Evolutionary conservation across 2,329 filamentous ascomycete species (phyloP).

Genomic region (Clarireedia homoeocarpa): DNA sequence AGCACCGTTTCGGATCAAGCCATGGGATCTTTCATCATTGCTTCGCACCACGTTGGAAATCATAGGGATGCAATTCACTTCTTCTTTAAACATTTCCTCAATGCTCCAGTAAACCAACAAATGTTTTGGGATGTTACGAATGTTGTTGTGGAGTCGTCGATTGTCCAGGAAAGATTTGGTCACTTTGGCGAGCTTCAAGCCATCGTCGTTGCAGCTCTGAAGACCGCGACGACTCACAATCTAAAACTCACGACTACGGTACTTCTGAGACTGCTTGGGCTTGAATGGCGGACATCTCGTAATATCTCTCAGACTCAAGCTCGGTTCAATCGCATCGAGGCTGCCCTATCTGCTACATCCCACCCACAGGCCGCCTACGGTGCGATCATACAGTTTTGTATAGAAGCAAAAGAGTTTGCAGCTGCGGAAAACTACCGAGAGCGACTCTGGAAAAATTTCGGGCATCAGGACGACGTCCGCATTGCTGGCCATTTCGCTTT

Average conservation of each 20-base stretch:
- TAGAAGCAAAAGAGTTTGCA: constrained; percentile 23
- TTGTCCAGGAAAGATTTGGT: constrained; percentile 13
- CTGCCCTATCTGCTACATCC: constrained; percentile 7
- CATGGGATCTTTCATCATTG: constrained; percentile 12
- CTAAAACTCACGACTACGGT: constrained; percentile 19
- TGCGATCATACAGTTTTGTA: constrained; percentile 26
- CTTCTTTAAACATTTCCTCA: constrained; percentile 3
- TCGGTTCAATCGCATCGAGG: constrained; percentile 22
- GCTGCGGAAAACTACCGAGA: constrained; percentile 20
- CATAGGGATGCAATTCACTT: constrained; percentile 9
- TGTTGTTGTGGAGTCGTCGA: constrained; percentile 18
- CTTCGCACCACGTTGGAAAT: constrained; percentile 15
- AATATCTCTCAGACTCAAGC: constrained; percentile 20
- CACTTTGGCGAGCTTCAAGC: constrained; percentile 19
- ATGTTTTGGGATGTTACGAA: constrained; percentile 15
- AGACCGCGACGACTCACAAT: constrained; percentile 17
- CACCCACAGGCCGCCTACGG: constrained; percentile 23
- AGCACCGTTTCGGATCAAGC: constrained; percentile 1
- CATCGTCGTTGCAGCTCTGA: constrained; percentile 14
- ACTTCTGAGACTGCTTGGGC: constrained; percentile 22
- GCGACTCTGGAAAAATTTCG: constrained; percentile 9
- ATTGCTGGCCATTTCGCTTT: constrained; percentile 28
- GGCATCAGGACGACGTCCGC: constrained; percentile 12
- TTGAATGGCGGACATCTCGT: constrained; percentile 21
- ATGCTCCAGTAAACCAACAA: constrained; percentile 10